Conservation (phyloP, 345 rosid species). For the Brassica cretica region DNA sequence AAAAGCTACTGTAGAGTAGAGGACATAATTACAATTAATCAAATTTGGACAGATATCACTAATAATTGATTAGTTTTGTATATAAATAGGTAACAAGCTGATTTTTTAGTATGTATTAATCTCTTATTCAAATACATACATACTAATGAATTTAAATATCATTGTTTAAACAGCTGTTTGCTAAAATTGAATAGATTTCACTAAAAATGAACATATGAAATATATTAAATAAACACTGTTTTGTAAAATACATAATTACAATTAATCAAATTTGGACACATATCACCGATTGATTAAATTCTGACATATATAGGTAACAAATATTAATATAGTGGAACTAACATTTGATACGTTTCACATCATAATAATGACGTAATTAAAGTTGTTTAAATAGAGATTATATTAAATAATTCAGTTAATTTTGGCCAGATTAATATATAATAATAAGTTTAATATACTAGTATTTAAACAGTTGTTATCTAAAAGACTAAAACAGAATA, state of each 20-base stretch:
- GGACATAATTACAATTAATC: not conserved
- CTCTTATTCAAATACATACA: not conserved
- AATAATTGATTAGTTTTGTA: not conserved
- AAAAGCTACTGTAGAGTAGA: too few species aligned
- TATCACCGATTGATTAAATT: conserved; percentile 3
- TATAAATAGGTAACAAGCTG: not conserved
- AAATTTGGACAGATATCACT: conserved; percentile 16
- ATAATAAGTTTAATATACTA: not conserved
- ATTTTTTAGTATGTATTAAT: not conserved
- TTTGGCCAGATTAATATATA: not conserved
- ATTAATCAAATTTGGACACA: conserved; percentile 8
- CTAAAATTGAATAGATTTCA: not conserved
- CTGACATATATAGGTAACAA: not conserved
- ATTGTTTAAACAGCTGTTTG: not conserved
- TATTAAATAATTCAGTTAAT: not conserved
- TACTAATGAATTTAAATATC: not conserved
- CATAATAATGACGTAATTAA: not conserved
- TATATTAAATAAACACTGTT: not conserved
- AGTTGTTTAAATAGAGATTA: not conserved
- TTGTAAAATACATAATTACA: not conserved
- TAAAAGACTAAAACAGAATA: not conserved
- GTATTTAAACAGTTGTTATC: not conserved
- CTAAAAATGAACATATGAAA: not conserved
- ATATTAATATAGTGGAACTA: not conserved
- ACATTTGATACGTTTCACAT: conserved; percentile 2